Percentiles rank a stretch among this genome's conserved stretches.
These are phyloP conservation scores for Claviceps lovelessii DNA, from an alignment of 2,329 filamentous ascomycete species.

Conservation along the genomic window DNA sequence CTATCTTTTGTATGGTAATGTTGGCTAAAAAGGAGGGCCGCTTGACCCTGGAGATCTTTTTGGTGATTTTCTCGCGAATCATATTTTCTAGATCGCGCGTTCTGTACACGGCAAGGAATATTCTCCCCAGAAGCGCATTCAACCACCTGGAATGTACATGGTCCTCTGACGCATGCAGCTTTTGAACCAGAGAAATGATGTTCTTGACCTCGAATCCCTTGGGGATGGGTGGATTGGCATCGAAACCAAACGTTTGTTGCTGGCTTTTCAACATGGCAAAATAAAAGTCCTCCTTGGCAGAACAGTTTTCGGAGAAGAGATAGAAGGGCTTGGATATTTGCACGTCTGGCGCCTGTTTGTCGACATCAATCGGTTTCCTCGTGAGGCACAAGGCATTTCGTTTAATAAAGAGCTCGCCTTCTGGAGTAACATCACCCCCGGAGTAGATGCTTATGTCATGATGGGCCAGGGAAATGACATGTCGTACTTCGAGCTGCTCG, in stretches of 20 bases:
- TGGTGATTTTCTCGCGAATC: slow-evolving; percentile 74
- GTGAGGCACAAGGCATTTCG: slow-evolving; percentile 73
- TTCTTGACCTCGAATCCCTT: slow-evolving; percentile 70
- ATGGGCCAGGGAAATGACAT: slow-evolving; percentile 85
- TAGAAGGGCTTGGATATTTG: slow-evolving; percentile 69
- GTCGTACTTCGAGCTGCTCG: slow-evolving; percentile 86
- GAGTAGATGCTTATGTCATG: slow-evolving; percentile 76
- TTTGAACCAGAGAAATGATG: slow-evolving; percentile 80
- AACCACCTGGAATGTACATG: slow-evolving; percentile 84
- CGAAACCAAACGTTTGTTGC: slow-evolving; percentile 47
- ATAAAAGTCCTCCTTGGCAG: slow-evolving; percentile 97
- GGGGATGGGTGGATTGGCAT: slow-evolving; percentile 47
- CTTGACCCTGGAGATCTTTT: slow-evolving; percentile 89
- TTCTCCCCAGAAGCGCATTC: slow-evolving; percentile 74
- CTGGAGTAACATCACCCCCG: slow-evolving; percentile 62
- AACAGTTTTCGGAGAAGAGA: slow-evolving; percentile 87
- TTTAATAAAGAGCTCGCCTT: slow-evolving; percentile 93
- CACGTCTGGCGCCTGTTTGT: slow-evolving; percentile 36
- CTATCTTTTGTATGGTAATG: slow-evolving; percentile 67
- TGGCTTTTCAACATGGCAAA: slow-evolving; percentile 80
- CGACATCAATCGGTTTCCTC: slow-evolving; percentile 43
- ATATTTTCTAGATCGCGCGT: slow-evolving; percentile 68
- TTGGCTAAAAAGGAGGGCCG: slow-evolving; percentile 81
- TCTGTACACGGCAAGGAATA: slow-evolving; percentile 80
- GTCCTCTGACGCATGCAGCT: slow-evolving; percentile 81